Base-by-base conservation (phyloP, 306 rosid species). In the Canavalia ensiformis region DNA sequence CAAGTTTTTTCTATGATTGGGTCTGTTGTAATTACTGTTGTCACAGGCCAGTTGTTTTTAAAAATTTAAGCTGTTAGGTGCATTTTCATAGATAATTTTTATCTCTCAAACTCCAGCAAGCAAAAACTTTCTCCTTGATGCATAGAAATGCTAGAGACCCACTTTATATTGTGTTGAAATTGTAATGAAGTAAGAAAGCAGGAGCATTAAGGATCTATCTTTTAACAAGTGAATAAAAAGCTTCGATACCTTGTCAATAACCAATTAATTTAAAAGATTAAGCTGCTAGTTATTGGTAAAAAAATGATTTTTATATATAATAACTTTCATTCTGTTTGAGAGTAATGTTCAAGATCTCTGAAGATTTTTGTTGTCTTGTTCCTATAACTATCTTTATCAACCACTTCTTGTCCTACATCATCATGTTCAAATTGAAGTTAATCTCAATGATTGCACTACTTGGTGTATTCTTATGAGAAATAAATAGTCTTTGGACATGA, bases 101-200 rank as follows among this genome's bases (percentile, higher is more conserved):
- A 8, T 45, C 51, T 31, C 11, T 31, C 18, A 8, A 5, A 46
- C 59, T 34, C 12, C 69, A 18, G 58, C 50, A 44, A 68, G 83
- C 29, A n/a, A 45, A 76, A 78, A 2, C 57, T 34, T 39, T 12
- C 72, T 62, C n/a, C 64, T 51, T 52, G 67, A 25, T 34, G 42
- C 10, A 37, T 11, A 45, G 18, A 78, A 68, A 58, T 47, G 56
- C 42, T 18, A 46, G 8, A 68, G 68, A 3, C 5, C 34, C 2
- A 18, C 67, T 59, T 65, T 18, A 37, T 58, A 42, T 65, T 77
- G 44, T 51, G 8, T 39, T 65, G 52, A 7, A 8, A 55, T 68
- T 78, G 58, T 31, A 50, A 47, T 46, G 11, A 55, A 47, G 6
- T 58, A 74, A 59, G 62, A 76, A 39, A 76, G 9, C 8, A 9